Conservation (phyloP, 148 eudicot species). For the Spergularia bocconei region DNA sequence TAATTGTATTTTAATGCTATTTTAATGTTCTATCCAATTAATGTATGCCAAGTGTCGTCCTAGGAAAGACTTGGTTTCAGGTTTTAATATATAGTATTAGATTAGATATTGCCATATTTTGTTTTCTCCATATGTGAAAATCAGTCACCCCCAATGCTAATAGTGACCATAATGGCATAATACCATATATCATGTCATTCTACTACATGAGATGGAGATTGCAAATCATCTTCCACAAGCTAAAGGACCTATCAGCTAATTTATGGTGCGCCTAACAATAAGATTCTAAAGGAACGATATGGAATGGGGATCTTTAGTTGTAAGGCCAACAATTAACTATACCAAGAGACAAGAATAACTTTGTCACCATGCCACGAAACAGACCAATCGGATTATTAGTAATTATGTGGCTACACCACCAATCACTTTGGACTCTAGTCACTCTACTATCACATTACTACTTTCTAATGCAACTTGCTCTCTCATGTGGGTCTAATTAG, state of each 20-base stretch:
- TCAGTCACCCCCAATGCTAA: no score
- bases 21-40: no score
- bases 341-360: constrained; percentile 27
- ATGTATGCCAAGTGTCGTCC: no score
- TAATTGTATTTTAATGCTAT: no score
- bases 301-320: constrained; percentile 26
- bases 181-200: no score
- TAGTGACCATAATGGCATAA: no score
- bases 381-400: constrained; percentile 17
- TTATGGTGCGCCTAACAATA: constrained; percentile 12
- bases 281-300: constrained; percentile 23
- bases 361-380: constrained; percentile 33
- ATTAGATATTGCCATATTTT: no score
- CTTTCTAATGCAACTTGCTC: constrained; percentile 24
- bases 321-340: constrained; percentile 14
- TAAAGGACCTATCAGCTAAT: neutral
- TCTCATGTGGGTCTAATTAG: constrained; percentile 18
- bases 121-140: no score
- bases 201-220: no score
- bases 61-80: no score
- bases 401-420: constrained; percentile 25
- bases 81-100: no score
- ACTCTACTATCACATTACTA: constrained; percentile 2
- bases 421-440: constrained; percentile 21
- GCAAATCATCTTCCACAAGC: neutral